Percentiles rank a stretch among this genome's conserved stretches.
Evolutionary conservation across 164 flowering plant genomes (phyloP).

Genomic region (Akebia trifoliata): DNA sequence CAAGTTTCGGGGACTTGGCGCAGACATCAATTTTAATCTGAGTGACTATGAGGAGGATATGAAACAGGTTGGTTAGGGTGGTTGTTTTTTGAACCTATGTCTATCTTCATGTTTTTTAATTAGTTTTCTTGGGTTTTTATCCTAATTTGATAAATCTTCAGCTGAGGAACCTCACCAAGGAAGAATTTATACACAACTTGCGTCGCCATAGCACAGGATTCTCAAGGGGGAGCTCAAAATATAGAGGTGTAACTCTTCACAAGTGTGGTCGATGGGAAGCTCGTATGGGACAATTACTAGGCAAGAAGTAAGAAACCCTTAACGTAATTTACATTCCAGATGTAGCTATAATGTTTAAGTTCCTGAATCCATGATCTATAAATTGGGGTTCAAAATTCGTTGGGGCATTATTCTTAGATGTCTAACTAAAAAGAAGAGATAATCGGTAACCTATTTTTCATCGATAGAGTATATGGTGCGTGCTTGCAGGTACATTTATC

Average conservation of each 20-base stretch:
- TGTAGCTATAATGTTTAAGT: not conserved
- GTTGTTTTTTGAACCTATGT: not conserved
- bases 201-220: slow-evolving; percentile 88
- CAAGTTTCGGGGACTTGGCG: slow-evolving; percentile 85
- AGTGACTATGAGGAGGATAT: slow-evolving; percentile 77
- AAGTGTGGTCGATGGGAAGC: slow-evolving; percentile 95
- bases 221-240: slow-evolving; percentile 76
- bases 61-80: slow-evolving; percentile 62
- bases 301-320: slow-evolving; percentile 67
- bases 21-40: slow-evolving; percentile 76
- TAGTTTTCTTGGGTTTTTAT: not conserved
- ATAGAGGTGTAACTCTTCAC: slow-evolving; percentile 72
- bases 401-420: slow-evolving; percentile 8
- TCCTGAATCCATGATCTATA: not conserved
- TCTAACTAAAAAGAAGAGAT: slow-evolving; percentile 6
- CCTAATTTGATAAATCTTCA: slow-evolving; percentile 19
- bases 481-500: slow-evolving; percentile 94
- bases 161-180: slow-evolving; percentile 74
- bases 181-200: slow-evolving; percentile 80
- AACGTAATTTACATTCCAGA: not conserved
- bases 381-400: not conserved
- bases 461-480: slow-evolving; percentile 33
- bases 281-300: slow-evolving; percentile 79
- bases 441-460: slow-evolving; percentile 16
- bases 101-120: not conserved